Evolutionary conservation across 2,329 filamentous ascomycete genomes (phyloP).

Genomic region (Cryphonectria parasitica): DNA sequence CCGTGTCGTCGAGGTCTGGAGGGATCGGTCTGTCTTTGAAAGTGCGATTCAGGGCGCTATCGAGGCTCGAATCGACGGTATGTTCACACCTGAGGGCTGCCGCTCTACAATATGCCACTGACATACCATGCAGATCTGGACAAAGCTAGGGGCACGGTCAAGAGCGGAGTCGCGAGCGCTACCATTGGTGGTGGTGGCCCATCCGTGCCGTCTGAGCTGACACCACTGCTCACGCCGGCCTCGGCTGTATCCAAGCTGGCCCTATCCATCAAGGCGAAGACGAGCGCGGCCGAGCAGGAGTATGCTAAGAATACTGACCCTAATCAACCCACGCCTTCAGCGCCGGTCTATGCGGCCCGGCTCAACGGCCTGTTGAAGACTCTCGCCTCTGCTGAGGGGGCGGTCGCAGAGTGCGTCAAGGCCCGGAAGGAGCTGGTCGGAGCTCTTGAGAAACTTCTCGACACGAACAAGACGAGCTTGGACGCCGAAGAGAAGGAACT

Average conservation of each 20-base stretch:
- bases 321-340: slow-evolving; percentile 68
- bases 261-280: slow-evolving; percentile 66
- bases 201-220: slow-evolving; percentile 74
- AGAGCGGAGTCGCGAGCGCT: slow-evolving; percentile 60
- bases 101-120: neutral
- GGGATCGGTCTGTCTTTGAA: slow-evolving; percentile 83
- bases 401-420: slow-evolving; percentile 87
- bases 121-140: slow-evolving; percentile 58
- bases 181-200: slow-evolving; percentile 66
- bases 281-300: slow-evolving; percentile 76
- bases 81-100: slow-evolving; percentile 32
- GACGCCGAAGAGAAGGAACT: slow-evolving; percentile 69
- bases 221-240: slow-evolving; percentile 74
- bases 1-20: slow-evolving; percentile 94
- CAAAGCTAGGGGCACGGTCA: slow-evolving; percentile 58
- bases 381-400: slow-evolving; percentile 84
- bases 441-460: slow-evolving; percentile 81
- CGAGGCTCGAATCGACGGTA: slow-evolving; percentile 79
- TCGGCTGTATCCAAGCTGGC: slow-evolving; percentile 74
- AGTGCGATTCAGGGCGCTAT: slow-evolving; percentile 76
- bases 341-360: slow-evolving; percentile 89
- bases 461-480: slow-evolving; percentile 71
- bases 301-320: slow-evolving; percentile 83
- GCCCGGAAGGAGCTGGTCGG: slow-evolving; percentile 77
- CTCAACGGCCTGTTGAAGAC: slow-evolving; percentile 89